Base-by-base conservation (phyloP, 306 rosid genomes). In the Pyrus bretschneideri region DNA sequence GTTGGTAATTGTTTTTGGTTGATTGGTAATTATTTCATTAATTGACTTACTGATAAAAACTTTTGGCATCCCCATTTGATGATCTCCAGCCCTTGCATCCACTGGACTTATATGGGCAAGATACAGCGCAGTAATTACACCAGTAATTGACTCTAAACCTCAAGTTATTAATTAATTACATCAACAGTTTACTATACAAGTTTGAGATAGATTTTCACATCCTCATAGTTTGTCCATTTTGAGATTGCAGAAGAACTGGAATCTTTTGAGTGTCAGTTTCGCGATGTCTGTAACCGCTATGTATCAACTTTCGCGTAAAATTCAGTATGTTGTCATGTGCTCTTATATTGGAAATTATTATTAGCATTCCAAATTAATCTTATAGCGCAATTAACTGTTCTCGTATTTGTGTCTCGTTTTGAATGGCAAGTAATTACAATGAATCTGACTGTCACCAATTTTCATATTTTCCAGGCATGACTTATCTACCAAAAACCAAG, bases 221-320 rank as follows among this genome's bases (percentile, higher is more conserved):
- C 1, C 70, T 74, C 5, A 73, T 17, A 6, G 46, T 35, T 57
- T 52, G 59, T 78, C 21, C 11, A 3, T 14, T 19, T 67, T 77
- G 67, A 25, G 2, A 22, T 42, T 74, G 74, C 62, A 80, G 83
- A 79, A 79, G 52, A 80, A 80, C 19, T 80, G 79, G 83, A 80
- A 45, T 65, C 83, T 74, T 59, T 31, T 74, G 63, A 67, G 75
- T 33, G 75, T 30, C 30, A 58, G 66, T 64, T 5, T 80, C 22
- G 71, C 44, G 19, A 80, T 73, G 83, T 60, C 79, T 31, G 35
- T 76, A 25, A 46, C 63, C 31, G 73, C 70, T 33, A 38, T 69
- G 30, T 80, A 42, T 27, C 83, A 80, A 68, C 75, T 80, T 18
- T 78, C 70, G 2, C 79, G 79, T 30, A 74, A 80, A 80, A 74